These are phyloP conservation scores for Erodium chrysanthum DNA, from an alignment of 441 rosid species.

Conservation along the genomic window DNA sequence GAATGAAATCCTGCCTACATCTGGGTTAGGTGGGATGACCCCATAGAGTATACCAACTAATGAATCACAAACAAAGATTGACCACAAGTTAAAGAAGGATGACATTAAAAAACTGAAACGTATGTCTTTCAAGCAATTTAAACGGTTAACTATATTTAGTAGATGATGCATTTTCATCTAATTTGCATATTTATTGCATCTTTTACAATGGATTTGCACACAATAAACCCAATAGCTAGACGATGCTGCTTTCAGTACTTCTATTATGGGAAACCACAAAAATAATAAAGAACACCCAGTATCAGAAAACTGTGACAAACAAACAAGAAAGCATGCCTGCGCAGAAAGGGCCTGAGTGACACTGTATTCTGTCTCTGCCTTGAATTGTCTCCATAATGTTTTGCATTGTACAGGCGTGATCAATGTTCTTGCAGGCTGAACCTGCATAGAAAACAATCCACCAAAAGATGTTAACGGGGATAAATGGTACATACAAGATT, in stretches of 20 bases:
- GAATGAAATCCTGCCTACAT: not conserved
- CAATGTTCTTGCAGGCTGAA: slow-evolving; percentile 65
- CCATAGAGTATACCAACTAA: not conserved
- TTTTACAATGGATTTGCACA: too few species aligned
- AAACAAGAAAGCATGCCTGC: slow-evolving; percentile 43
- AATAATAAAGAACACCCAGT: not conserved
- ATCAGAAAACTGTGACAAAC: not conserved
- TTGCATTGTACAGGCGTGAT: slow-evolving; percentile 96
- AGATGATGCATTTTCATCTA: too few species aligned
- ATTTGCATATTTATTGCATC: too few species aligned
- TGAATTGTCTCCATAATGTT: slow-evolving; percentile 94
- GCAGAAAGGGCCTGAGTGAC: slow-evolving; percentile 96
- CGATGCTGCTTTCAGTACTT: not conserved
- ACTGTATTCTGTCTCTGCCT: slow-evolving; percentile 77
- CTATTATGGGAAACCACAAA: not conserved
- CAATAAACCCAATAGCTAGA: too few species aligned
- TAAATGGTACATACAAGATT: not conserved
- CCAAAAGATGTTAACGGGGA: too few species aligned
- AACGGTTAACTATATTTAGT: too few species aligned
- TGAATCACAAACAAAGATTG: too few species aligned
- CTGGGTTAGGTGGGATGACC: not conserved
- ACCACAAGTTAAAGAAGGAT: too few species aligned
- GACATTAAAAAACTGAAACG: too few species aligned
- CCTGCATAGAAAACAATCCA: slow-evolving; percentile 28
- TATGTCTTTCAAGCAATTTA: too few species aligned